These are phyloP conservation scores for Suillus americanus DNA, from an alignment of 768 basidiomycete species.

Conservation along the genomic window DNA sequence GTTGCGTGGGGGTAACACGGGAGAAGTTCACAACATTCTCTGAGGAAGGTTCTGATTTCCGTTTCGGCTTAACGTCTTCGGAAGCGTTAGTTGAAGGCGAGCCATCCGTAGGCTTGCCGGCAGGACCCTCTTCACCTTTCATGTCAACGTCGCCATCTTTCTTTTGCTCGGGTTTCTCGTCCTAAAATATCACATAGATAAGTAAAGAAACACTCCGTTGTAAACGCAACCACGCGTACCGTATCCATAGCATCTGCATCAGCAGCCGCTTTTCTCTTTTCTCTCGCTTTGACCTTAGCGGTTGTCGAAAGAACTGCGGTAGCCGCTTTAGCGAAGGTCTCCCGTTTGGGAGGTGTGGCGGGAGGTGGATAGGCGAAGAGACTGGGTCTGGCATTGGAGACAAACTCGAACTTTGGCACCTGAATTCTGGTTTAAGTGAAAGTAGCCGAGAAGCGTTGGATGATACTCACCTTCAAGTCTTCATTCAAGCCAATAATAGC, in stretches of 20 bases:
- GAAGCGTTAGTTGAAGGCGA: constrained; percentile 54
- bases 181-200: constrained; percentile 34
- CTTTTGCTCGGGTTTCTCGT: constrained; percentile 53
- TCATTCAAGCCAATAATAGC: constrained; percentile 90
- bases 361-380: constrained; percentile 89
- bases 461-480: constrained; percentile 59
- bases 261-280: constrained; percentile 86
- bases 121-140: constrained; percentile 60
- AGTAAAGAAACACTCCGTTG: constrained; percentile 8
- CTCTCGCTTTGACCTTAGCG: constrained; percentile 93
- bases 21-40: constrained; percentile 86
- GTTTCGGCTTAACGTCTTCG: constrained; percentile 45
- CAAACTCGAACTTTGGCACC: constrained; percentile 93
- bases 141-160: constrained; percentile 73
- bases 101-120: constrained; percentile 51
- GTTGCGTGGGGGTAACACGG: constrained; percentile 87
- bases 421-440: constrained; percentile 26
- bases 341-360: constrained; percentile 89
- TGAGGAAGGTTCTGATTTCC: constrained; percentile 71
- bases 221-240: constrained; percentile 43
- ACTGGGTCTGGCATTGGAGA: constrained; percentile 87
- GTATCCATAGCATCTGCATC: constrained; percentile 83
- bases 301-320: constrained; percentile 97
- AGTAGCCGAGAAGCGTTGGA: constrained; percentile 3
- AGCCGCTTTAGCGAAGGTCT: constrained; percentile 87